phyloP scores from a whole-genome alignment of 257 asterid species.

The Coffea eugenioides region DNA sequence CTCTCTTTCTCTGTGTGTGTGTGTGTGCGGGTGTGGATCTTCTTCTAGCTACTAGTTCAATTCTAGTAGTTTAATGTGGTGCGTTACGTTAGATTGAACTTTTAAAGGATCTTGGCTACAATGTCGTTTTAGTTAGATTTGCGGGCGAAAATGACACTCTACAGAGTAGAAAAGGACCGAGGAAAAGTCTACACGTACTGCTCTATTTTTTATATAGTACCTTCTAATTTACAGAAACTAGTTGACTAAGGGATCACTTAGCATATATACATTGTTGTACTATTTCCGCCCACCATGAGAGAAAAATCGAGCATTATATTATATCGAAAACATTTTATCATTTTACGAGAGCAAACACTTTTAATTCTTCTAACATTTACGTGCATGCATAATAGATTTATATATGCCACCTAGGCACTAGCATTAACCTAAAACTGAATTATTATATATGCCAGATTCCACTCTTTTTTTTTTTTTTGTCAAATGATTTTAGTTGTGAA shows the following conservation, averaged over 20 bases:
- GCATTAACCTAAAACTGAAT: background rate
- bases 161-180: constrained; percentile 12
- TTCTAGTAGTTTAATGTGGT: background rate
- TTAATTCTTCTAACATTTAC: background rate
- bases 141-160: constrained; percentile 26
- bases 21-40: background rate
- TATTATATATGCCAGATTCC: background rate
- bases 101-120: constrained; percentile 2
- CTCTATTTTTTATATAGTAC: background rate
- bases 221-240: constrained; percentile 18
- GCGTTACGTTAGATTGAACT: background rate
- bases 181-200: background rate
- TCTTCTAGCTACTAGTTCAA: background rate
- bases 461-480: background rate
- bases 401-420: too few relatives aligned
- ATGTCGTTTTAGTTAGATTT: constrained; percentile 27
- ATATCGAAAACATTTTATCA: background rate
- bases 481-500: background rate
- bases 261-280: too few relatives aligned
- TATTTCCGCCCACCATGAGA: too few relatives aligned
- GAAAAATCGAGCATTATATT: too few relatives aligned
- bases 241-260: background rate
- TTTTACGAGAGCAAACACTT: background rate
- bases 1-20: background rate
- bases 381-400: too few relatives aligned